These are phyloP conservation scores for Acanthamoeba lenticulata DNA, from an alignment of 208 protist genomes.

Conservation along the genomic window DNA sequence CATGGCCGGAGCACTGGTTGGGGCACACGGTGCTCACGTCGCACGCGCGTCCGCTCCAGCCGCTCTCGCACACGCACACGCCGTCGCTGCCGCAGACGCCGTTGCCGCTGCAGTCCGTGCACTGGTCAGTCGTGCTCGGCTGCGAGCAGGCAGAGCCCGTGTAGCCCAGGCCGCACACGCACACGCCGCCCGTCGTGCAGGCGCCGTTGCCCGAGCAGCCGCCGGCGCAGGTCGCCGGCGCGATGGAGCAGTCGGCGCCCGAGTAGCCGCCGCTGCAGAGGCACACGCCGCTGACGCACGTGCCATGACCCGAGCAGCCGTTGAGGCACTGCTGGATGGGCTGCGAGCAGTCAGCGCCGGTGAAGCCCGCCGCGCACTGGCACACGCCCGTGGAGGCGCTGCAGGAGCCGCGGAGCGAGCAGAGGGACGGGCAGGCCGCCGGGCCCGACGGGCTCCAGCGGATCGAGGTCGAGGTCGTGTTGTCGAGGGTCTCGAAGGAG, in stretches of 20 bases:
- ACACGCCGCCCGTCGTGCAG: not conserved
- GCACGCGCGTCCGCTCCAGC: not conserved
- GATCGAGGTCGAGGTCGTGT: constrained; percentile 1
- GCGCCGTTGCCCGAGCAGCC: constrained; percentile 30
- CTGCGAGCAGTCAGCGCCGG: constrained; percentile 16
- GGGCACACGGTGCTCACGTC: constrained; percentile 4
- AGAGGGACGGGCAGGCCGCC: not conserved
- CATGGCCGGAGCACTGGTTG: constrained; percentile 49
- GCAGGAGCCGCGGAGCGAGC: constrained; percentile 25
- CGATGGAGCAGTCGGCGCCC: constrained; percentile 36
- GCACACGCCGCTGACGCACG: constrained; percentile 34
- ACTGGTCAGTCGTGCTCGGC: not conserved
- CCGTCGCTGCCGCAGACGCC: constrained; percentile 8
- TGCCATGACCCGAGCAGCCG: constrained; percentile 34
- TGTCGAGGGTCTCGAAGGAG: not conserved
- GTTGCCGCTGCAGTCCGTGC: constrained; percentile 4
- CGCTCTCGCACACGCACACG: constrained; percentile 29
- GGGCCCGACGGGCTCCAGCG: not conserved
- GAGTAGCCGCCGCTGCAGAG: constrained; percentile 4
- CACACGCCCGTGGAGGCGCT: not conserved
- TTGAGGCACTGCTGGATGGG: not conserved
- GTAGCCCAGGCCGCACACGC: constrained; percentile 36
- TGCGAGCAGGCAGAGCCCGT: not conserved
- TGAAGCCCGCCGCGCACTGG: constrained; percentile 25
- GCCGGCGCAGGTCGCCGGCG: not conserved